These are phyloP conservation scores for Misopates orontium DNA, from an alignment of 257 asterid species.

Conservation along the genomic window DNA sequence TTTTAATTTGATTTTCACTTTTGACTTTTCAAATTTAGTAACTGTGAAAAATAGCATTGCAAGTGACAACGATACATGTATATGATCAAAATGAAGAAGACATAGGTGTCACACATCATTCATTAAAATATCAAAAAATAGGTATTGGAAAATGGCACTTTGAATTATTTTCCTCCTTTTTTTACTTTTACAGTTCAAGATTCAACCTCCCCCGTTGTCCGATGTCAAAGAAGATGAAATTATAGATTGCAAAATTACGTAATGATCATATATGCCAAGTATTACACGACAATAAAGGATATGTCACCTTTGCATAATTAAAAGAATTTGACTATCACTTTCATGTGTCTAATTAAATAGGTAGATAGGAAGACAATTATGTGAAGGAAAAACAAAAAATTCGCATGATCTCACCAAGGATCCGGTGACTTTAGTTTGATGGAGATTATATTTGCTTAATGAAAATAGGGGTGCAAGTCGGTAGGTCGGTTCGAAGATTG, in stretches of 20 bases:
- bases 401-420: constrained; percentile 39
- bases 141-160: constrained; percentile 14
- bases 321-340: constrained; percentile 52
- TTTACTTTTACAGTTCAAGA: not conserved
- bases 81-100: constrained; percentile 15
- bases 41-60: too few relatives aligned
- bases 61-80: not conserved
- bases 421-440: constrained; percentile 23
- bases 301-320: constrained; percentile 20
- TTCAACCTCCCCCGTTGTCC: not conserved
- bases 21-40: not conserved
- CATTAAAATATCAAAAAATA: constrained; percentile 22
- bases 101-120: constrained; percentile 22
- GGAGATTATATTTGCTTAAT: not conserved
- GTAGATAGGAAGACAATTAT: constrained; percentile 27
- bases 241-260: constrained; percentile 14
- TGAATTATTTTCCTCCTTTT: not conserved
- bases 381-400: constrained; percentile 30
- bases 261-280: constrained; percentile 33
- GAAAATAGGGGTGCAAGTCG: not conserved
- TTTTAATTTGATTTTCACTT: not conserved
- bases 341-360: constrained; percentile 35
- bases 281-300: constrained; percentile 23
- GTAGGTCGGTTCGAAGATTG: too few relatives aligned
- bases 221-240: constrained; percentile 33